Conservation (phyloP, 495 filamentous ascomycete species). For the Penicillium atrosanguineum region DNA sequence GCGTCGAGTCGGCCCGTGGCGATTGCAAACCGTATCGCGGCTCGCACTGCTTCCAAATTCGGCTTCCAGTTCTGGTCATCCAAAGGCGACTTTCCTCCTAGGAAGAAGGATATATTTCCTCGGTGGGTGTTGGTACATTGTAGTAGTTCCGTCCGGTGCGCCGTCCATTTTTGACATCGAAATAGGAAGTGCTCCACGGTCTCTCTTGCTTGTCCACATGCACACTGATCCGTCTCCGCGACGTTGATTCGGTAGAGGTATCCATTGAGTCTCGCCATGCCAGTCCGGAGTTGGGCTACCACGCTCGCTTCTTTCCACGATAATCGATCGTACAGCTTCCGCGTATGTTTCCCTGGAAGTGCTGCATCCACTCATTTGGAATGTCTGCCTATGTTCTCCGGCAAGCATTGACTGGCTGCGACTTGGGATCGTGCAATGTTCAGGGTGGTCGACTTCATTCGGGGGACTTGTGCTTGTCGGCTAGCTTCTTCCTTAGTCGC, state of each 20-base stretch:
- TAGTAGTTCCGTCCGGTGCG: no score
- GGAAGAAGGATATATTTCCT: slow-evolving; percentile 21
- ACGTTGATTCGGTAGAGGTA: slow-evolving; percentile 30
- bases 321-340: slow-evolving; percentile 29
- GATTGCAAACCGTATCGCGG: slow-evolving; percentile 1
- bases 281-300: slow-evolving; percentile 33
- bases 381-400: slow-evolving; percentile 19
- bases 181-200: slow-evolving; percentile 37
- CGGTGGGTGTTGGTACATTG: no score
- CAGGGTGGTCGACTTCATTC: slow-evolving; percentile 19
- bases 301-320: slow-evolving; percentile 31
- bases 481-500: slow-evolving; percentile 14
- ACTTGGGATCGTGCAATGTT: slow-evolving; percentile 18
- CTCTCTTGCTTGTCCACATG: slow-evolving; percentile 33
- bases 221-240: slow-evolving; percentile 19
- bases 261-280: slow-evolving; percentile 33
- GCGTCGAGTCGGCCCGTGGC: slow-evolving; percentile 3
- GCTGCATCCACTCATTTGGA: slow-evolving; percentile 27
- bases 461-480: slow-evolving; percentile 6
- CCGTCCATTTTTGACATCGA: no score
- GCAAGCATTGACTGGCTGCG: slow-evolving; percentile 3
- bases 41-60: slow-evolving; percentile 20
- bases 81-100: slow-evolving; percentile 27
- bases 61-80: slow-evolving; percentile 31
- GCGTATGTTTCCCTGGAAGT: slow-evolving; percentile 31